A percentile compares a stretch with the other conserved stretches of the same genome.
These are phyloP conservation scores for Mycotypha africana DNA, from an alignment of 371 early-diverging fungal genomes.

Conservation along the genomic window DNA sequence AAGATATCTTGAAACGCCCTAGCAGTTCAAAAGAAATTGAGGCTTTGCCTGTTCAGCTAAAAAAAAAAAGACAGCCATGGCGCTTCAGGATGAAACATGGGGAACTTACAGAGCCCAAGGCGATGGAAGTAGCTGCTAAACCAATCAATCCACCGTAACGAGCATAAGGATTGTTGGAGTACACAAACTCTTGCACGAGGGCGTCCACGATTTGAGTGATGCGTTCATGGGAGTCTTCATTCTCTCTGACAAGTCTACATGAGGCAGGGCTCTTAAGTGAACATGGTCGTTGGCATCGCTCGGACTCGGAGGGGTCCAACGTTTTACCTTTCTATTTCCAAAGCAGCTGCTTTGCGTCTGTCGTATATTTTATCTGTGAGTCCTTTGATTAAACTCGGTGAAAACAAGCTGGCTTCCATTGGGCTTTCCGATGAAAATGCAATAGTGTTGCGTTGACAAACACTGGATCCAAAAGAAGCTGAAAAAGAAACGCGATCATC, in stretches of 20 bases:
- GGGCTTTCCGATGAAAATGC: no score
- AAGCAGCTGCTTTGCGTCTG: constrained; percentile 81
- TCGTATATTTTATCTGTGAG: constrained; percentile 87
- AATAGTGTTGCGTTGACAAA: no score
- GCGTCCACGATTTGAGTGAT: constrained; percentile 62
- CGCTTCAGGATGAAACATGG: neutral
- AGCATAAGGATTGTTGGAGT: constrained; percentile 71
- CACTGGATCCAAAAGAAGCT: no score
- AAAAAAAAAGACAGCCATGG: no score
- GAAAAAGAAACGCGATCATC: no score
- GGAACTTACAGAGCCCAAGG: constrained; percentile 62
- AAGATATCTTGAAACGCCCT: constrained; percentile 63
- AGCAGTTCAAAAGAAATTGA: neutral
- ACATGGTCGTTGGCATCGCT: no score
- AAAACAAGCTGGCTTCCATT: constrained; percentile 28
- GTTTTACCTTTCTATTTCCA: constrained; percentile 83
- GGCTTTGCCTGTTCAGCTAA: neutral
- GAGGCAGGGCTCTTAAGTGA: no score
- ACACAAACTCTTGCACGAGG: constrained; percentile 78
- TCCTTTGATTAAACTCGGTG: constrained; percentile 41
- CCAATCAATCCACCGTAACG: constrained; percentile 92
- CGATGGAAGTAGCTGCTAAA: constrained; percentile 84
- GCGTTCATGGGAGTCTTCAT: constrained; percentile 47
- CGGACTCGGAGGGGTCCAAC: no score
- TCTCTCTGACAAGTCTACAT: constrained; percentile 70